Base-by-base conservation (phyloP, 225 moss, liverwort and hornwort species). In the Neckera pumila region DNA sequence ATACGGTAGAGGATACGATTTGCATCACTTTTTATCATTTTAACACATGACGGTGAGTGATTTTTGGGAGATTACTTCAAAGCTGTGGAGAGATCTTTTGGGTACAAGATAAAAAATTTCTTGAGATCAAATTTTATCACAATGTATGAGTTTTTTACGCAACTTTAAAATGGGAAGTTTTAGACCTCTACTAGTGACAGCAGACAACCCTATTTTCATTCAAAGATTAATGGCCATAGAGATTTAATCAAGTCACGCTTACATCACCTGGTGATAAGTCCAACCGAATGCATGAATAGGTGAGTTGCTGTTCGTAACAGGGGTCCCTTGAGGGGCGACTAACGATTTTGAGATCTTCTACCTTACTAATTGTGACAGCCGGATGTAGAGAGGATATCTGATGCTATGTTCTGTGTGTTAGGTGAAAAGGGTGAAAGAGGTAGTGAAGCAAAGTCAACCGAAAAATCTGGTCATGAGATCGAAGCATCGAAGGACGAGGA, bases 361-460 rank as follows among this genome's bases (percentile, higher is more conserved):
- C 33, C 34, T 66, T 45, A 53, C 53, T n/a, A 62, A 67, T 84
- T 75, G 61, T 70, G 72, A 45, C 61, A 72, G 36, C 63, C 49
- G 76, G 42, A 25, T 49, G 79, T 43, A 14, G 45, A 57, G 74
- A 28, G 78, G 63, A 86, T 81, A 65, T 30, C 82, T 89, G 83
- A 85, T 75, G 61, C 63, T 77, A 54, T 81, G 47, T 34, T 79
- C 7, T 91, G 83, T 54, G 31, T 89, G 73, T 79, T 72, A 94
- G 94, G 80, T 84, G 90, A 92, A 30, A 87, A 86, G 43, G 85
- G 77, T 86, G 91, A 89, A 80, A 91, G 65, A 89, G 89, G 75
- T 84, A 87, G 85, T 86, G 92, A 92, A 77, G 87, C 77, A 47
- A 92, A 85, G 42, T 60, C 82, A 54, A 63, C n/a, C 9, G 89